phyloP scores from a whole-genome alignment of 106 monocot species.

The Platanthera guangdongensis region DNA sequence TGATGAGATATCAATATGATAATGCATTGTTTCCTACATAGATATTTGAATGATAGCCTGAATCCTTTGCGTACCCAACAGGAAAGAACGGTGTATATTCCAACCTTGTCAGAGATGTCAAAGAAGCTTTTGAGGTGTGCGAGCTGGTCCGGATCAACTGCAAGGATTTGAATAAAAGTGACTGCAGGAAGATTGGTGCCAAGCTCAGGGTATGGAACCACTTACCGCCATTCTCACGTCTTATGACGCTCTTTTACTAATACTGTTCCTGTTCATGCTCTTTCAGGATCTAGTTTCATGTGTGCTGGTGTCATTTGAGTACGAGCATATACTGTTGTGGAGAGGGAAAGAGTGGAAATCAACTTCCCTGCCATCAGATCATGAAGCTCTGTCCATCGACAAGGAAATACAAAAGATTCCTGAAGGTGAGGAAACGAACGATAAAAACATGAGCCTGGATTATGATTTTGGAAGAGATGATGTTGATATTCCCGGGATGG shows the following conservation, averaged over 20 bases:
- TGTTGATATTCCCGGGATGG: conserved; percentile 2
- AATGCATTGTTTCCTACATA: too few relatives aligned
- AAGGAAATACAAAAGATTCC: background rate
- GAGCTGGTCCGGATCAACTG: conserved; percentile 77
- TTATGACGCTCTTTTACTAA: background rate
- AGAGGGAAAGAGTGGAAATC: conserved; percentile 93
- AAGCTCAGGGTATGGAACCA: conserved; percentile 61
- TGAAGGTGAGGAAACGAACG: background rate
- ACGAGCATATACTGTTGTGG: conserved; percentile 95
- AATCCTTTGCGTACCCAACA: conserved; percentile 17
- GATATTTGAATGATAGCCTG: background rate
- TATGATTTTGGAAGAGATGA: conserved; percentile 1
- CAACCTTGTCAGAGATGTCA: conserved; percentile 57
- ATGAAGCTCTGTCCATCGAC: conserved; percentile 4
- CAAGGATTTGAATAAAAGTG: conserved; percentile 69
- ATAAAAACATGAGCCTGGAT: background rate
- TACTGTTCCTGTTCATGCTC: conserved; percentile 4
- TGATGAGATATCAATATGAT: too few relatives aligned
- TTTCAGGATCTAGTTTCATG: conserved; percentile 90
- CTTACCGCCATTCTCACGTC: background rate
- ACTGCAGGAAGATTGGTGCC: conserved; percentile 84
- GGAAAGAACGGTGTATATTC: conserved; percentile 88
- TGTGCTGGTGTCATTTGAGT: conserved; percentile 74
- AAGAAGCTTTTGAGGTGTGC: conserved; percentile 89
- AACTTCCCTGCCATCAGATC: conserved; percentile 36